phyloP scores from a whole-genome alignment of 2,329 filamentous ascomycete species.

The Cercospora sp. region DNA sequence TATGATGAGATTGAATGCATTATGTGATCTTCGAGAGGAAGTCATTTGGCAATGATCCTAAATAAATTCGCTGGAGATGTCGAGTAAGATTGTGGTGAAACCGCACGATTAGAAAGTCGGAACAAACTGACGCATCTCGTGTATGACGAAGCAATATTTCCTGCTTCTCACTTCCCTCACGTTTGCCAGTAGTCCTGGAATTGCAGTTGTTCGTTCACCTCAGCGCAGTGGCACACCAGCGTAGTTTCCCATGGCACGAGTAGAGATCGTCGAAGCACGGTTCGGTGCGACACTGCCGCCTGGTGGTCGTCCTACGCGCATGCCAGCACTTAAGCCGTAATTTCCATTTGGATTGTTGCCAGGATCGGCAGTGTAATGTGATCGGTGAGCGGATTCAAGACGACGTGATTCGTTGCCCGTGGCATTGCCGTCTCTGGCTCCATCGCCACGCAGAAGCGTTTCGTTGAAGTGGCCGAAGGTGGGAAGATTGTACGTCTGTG shows the following conservation, averaged over 20 bases:
- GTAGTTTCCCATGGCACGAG: conserved; percentile 5
- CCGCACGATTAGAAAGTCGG: background rate
- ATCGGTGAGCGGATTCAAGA: conserved; percentile 3
- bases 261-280: conserved; percentile 8
- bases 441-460: conserved; percentile 8
- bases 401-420: background rate
- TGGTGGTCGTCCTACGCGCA: conserved; percentile 15
- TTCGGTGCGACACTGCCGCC: background rate
- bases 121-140: background rate
- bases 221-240: conserved; percentile 12
- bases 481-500: conserved; percentile 11
- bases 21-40: no score
- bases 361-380: conserved; percentile 2
- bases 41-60: background rate
- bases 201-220: background rate
- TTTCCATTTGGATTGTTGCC: background rate
- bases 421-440: background rate
- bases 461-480: conserved; percentile 17
- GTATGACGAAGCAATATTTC: background rate
- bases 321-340: conserved; percentile 11
- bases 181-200: background rate
- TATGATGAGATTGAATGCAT: no score
- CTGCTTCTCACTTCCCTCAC: background rate
- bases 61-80: background rate
- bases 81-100: background rate